Evolutionary conservation across 371 early-diverging fungal species (phyloP).

Genomic region (Mortierella sp.): DNA sequence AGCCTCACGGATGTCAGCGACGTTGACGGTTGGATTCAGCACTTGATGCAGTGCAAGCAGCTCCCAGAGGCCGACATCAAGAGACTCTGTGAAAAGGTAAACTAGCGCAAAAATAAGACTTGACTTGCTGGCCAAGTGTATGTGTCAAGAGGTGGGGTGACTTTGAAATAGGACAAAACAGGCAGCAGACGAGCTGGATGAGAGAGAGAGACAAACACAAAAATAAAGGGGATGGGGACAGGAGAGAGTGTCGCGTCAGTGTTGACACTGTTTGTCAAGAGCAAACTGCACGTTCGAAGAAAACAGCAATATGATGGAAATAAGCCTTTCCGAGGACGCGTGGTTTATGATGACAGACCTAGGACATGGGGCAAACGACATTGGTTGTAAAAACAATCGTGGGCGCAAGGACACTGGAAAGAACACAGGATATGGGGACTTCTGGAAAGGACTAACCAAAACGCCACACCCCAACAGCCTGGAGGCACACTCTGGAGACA

Average conservation of each 20-base stretch:
- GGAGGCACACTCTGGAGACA: neutral
- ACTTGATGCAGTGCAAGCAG: constrained; percentile 81
- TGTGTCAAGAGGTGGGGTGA: neutral
- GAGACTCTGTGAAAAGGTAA: constrained; percentile 89
- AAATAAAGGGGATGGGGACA: constrained; percentile 1
- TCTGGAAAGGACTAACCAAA: neutral
- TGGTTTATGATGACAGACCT: neutral
- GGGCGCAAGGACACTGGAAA: neutral
- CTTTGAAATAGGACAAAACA: neutral
- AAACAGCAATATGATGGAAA: neutral
- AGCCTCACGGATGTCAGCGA: constrained; percentile 60
- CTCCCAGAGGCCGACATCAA: constrained; percentile 89
- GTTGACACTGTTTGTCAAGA: neutral
- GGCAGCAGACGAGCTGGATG: neutral
- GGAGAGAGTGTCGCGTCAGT: neutral
- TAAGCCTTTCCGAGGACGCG: neutral
- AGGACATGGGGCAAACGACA: neutral
- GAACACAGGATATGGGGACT: neutral
- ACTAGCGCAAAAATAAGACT: neutral
- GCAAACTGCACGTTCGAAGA: neutral
- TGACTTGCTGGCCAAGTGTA: neutral
- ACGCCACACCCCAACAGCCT: neutral
- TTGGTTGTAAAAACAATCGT: neutral
- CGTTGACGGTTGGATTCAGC: constrained; percentile 64
- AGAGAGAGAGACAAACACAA: neutral